Evolutionary conservation across 2,329 filamentous ascomycete species (phyloP), one percentile per base, ranked within the genome.

Genomic region (Penicillium sp.): DNA sequence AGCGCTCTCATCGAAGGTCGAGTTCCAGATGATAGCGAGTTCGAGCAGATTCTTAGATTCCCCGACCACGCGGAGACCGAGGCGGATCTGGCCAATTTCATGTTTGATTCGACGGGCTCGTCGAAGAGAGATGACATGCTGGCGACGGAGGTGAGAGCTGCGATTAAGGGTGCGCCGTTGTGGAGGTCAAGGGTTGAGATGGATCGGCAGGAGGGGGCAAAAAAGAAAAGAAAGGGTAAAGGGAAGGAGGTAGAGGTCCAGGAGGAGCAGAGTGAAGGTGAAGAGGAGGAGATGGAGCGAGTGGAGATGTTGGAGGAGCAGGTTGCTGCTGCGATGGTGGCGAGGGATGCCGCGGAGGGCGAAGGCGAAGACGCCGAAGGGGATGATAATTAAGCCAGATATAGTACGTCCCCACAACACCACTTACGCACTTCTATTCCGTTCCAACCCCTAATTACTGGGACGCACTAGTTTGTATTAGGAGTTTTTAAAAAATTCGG

Each of bases 1-100:
- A 80, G 86, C 9, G 82, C 83, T 1, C 82, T 91, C 40, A 80
- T 84, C 8, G 69, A 73, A 3, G 68, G 70, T 6, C 59, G 60
- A 4, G 47, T 55, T 2, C 60, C 69, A 0, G 61, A 68, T 18
- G 70, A 77, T 23, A 54, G 53, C 6, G 70, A 73, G 3, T 75
- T 74, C 49, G 51, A 52, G 33, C 63, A 63, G 8, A 63, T 80
- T 6, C 40, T 76, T 34, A 51, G 49, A 1, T 61, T 79, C 20
- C 76, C 76, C 12, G 70, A 73, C 13, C 63, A 69, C 49, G 69
- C 64, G 2, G 34, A 44, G 4, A 47, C 39, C 6, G 58, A 62
- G 41, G 54, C 50, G 4, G 54, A 61, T 33, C 18, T 63, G 58
- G 18, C 45, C 40, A 21, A 54, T 26, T 72, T 71, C 27, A 62